Conservation (phyloP, 768 basidiomycete species). For the Melanogaster broomeanus region DNA sequence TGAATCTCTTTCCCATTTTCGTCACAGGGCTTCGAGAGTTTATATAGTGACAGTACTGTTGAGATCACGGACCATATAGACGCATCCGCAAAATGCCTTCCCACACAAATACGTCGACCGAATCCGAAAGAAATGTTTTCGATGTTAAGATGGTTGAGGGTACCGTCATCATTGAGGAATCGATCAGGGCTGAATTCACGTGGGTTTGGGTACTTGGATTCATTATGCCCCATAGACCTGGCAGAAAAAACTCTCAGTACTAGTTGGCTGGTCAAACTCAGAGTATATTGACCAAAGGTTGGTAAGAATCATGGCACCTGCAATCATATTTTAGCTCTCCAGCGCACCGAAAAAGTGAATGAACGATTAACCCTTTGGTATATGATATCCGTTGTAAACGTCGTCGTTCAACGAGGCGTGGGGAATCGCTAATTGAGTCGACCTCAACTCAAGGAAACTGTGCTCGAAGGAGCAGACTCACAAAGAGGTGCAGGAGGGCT, state of each 20-base stretch:
- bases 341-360: neutral
- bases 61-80: constrained; percentile 27
- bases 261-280: too few relatives aligned
- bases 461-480: too few relatives aligned
- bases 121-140: constrained; percentile 24
- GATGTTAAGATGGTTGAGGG: constrained; percentile 13
- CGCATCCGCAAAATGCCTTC: constrained; percentile 25
- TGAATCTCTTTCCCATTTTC: constrained; percentile 21
- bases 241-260: neutral
- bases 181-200: constrained; percentile 42
- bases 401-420: constrained; percentile 42
- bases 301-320: too few relatives aligned
- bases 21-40: constrained; percentile 16
- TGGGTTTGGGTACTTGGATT: constrained; percentile 38
- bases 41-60: constrained; percentile 17
- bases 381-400: constrained; percentile 47
- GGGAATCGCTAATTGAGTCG: constrained; percentile 31
- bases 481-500: too few relatives aligned
- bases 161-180: constrained; percentile 33
- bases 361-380: constrained; percentile 40
- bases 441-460: constrained; percentile 12
- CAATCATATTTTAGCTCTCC: too few relatives aligned
- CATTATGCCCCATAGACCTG: constrained; percentile 26
- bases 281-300: too few relatives aligned
- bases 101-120: constrained; percentile 32